A percentile compares a stretch with the other conserved stretches of the same genome.
These are phyloP conservation scores for Lichtheimia ornata DNA, from an alignment of 371 early-diverging fungal species.

Conservation along the genomic window DNA sequence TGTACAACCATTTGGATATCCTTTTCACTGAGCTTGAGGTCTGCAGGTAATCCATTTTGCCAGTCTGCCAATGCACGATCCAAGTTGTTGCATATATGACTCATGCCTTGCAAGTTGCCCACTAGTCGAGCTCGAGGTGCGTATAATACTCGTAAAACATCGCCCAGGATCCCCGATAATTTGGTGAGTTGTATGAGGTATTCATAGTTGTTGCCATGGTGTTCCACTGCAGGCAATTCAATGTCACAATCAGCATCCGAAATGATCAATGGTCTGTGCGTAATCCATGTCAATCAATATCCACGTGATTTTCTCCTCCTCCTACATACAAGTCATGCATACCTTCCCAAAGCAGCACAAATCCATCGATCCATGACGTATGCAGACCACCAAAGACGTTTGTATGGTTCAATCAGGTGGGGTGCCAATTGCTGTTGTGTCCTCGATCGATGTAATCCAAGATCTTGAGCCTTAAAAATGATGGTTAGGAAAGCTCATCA, in stretches of 20 bases:
- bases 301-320: too few species aligned
- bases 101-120: slow-evolving; percentile 22
- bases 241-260: slow-evolving; percentile 49
- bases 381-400: slow-evolving; percentile 48
- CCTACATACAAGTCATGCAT: slow-evolving; percentile 4
- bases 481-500: not conserved
- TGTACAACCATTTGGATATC: slow-evolving; percentile 22
- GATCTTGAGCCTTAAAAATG: slow-evolving; percentile 35
- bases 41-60: slow-evolving; percentile 24
- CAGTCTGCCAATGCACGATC: slow-evolving; percentile 30
- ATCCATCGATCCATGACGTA: slow-evolving; percentile 47
- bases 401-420: slow-evolving; percentile 22
- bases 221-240: slow-evolving; percentile 21
- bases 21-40: slow-evolving; percentile 16
- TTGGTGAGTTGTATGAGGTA: slow-evolving; percentile 27
- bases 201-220: slow-evolving; percentile 9
- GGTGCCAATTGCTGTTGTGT: slow-evolving; percentile 22
- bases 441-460: slow-evolving; percentile 44
- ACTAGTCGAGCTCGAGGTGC: slow-evolving; percentile 30
- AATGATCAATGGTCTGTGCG: slow-evolving; percentile 36
- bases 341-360: slow-evolving; percentile 47
- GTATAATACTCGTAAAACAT: slow-evolving; percentile 30
- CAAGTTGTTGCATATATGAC: slow-evolving; percentile 22
- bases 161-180: slow-evolving; percentile 36
- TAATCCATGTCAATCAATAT: not conserved